Base-by-base conservation (phyloP, 2,329 filamentous ascomycete species). In the Fusarium nelsonii region DNA sequence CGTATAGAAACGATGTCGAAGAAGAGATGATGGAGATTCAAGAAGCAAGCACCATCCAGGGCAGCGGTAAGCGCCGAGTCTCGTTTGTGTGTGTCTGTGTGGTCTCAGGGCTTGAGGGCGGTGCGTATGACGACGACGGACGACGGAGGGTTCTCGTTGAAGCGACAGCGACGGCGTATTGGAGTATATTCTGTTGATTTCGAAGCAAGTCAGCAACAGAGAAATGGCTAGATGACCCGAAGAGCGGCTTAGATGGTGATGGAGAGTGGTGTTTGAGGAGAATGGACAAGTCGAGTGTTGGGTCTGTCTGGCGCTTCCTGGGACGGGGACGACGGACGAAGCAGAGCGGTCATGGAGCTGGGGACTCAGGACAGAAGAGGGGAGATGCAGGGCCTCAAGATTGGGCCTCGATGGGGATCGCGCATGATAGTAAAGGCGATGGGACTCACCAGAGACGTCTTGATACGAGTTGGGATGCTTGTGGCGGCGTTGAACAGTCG, bases 381-480 rank as follows among this genome's bases (percentile, higher is more conserved):
- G 64, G 65, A 70, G 58, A 68, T 62, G 54, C 57, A 65, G 68
- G 60, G 62, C 69, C 63, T 65, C 58, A 57, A 75, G 65, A 76
- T 73, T 71, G 66, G 66, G 70, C 68, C 66, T 61, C 63, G 63
- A 66, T 62, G 55, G 68, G 70, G 78, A 80, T 81, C 77, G 81
- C 81, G 75, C 75, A 79, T 63, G 73, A 68, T 58, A 65, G 75
- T 68, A 74, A 73, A 75, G 68, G 67, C 71, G 70, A 77, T 71
- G 71, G 61, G 69, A 81, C 81, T 81, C 69, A 82, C 80, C 74
- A 78, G 75, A 75, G 74, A 74, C 65, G 73, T 70, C 75, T 64
- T 65, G 72, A 77, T 72, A 70, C 69, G 72, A 72, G 61, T 73
- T 77, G 75, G 51, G 69, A 73, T 77, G 73, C 73, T 76, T 75